Base-by-base conservation (phyloP, 2,329 filamentous ascomycete genomes). In the Cladophialophora yegresii region DNA sequence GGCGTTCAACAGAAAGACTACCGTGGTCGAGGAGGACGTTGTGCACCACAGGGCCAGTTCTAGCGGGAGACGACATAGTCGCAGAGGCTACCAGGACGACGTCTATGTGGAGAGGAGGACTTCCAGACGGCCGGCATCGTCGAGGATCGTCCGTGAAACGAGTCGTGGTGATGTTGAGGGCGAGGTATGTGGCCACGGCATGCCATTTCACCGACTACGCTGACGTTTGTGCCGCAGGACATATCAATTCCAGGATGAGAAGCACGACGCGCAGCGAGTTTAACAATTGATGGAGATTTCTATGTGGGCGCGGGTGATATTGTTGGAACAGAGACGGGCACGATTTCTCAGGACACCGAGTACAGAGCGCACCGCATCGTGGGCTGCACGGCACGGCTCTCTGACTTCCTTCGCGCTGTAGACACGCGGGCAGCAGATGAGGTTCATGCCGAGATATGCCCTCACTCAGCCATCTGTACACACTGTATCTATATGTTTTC, bases 11-110 rank as follows among this genome's bases (percentile, higher is more conserved):
- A 9, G 32, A 16, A 51, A 30, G 28, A 30, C 20, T 1, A 45
- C 36, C 1, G 47, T 59, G 9, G 57, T 59, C 7, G 45, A 40
- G 32, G 57, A 59, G 32, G 57, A 59, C 22, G 28, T 59, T 13
- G 33, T 59, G 22, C 45, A 30, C 13, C 57, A 49, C 47, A 13
- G 57, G 20, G 20, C 55, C 43, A 49, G 56, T 12, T 50, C 43
- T 20, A 50, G 56, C 32, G 32, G 43, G 13, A 50, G 47, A 50
- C 47, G n/a, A 50, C 43, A 45, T 20, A 49, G 30, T 23, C 10
- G 22, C 9, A 59, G 45, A 20, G 32, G n/a, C 28, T 33, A 51
- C 28, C 43, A 59, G 32, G 57, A 59, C 16, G 49, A 49, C 20
- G 36, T 36, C 1, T 40, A 36, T 20, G 57, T 51, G 30, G 45